Evolutionary conservation across 768 basidiomycete species (phyloP).

Genomic region (Exsudoporus frostii): DNA sequence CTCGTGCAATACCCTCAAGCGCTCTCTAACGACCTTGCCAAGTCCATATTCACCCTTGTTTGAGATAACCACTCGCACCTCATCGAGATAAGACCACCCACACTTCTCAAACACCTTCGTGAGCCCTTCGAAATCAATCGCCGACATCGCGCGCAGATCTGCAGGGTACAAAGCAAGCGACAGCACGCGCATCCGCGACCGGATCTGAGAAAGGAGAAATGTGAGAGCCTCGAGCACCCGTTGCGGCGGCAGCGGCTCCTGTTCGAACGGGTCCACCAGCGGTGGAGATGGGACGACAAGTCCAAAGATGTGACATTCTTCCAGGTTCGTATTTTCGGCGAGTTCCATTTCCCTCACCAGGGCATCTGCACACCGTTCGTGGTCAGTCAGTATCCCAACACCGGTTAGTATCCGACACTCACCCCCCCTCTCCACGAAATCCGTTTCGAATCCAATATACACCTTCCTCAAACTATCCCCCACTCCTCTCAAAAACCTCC

Average conservation of each 20-base stretch:
- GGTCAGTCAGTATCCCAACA: conserved; percentile 7
- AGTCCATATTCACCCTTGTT: conserved; percentile 30
- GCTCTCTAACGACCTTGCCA: conserved; percentile 24
- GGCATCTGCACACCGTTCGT: conserved; percentile 10
- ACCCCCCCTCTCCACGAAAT: conserved; percentile 31
- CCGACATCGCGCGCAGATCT: conserved; percentile 27
- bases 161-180: conserved; percentile 33
- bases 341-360: conserved; percentile 29
- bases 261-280: conserved; percentile 20
- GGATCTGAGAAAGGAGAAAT: conserved; percentile 24
- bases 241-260: conserved; percentile 5
- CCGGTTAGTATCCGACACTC: conserved; percentile 1
- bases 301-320: conserved; percentile 33
- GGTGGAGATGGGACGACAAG: conserved; percentile 32
- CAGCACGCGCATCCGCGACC: conserved; percentile 29
- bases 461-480: conserved; percentile 25
- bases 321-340: conserved; percentile 21
- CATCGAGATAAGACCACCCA: conserved; percentile 22
- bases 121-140: conserved; percentile 31
- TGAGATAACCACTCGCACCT: conserved; percentile 29
- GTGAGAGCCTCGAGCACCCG: conserved; percentile 25
- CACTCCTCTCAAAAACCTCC: conserved; percentile 23
- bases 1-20: conserved; percentile 17
- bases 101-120: conserved; percentile 20
- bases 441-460: conserved; percentile 29